Percentiles rank a stretch among this genome's conserved stretches.
These are phyloP conservation scores for Backusella circina DNA, from an alignment of 192 early-diverging fungal species.

Conservation along the genomic window DNA sequence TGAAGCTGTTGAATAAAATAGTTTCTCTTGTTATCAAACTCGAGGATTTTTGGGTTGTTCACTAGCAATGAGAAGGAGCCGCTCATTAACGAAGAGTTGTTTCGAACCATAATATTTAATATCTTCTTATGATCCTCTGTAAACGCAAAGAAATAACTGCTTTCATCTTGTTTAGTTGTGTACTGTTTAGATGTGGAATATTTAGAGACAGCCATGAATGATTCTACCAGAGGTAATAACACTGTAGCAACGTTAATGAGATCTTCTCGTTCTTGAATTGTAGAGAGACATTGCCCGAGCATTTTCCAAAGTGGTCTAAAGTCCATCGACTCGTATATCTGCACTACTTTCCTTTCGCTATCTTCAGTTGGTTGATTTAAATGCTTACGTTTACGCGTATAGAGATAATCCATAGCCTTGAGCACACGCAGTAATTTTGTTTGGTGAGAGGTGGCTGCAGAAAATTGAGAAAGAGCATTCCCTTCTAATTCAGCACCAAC, in stretches of 20 bases:
- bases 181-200: constrained; percentile 53
- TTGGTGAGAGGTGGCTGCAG: constrained; percentile 79
- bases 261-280: constrained; percentile 70
- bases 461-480: constrained; percentile 71
- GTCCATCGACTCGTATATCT: constrained; percentile 43
- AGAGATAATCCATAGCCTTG: constrained; percentile 91
- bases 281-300: constrained; percentile 65
- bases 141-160: constrained; percentile 78
- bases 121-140: constrained; percentile 95
- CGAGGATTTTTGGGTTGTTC: constrained; percentile 92
- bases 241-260: constrained; percentile 88
- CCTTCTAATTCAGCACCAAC: constrained; percentile 69
- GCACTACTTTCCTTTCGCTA: constrained; percentile 44
- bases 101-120: constrained; percentile 95
- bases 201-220: constrained; percentile 99
- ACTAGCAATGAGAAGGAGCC: constrained; percentile 95
- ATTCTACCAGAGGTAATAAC: constrained; percentile 89
- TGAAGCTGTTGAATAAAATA: constrained; percentile 96
- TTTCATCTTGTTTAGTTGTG: background rate
- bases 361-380: background rate
- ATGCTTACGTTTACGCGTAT: constrained; percentile 38
- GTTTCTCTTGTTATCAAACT: constrained; percentile 98
- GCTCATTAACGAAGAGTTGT: constrained; percentile 92
- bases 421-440: constrained; percentile 89
- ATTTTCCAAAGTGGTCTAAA: constrained; percentile 73